Base-by-base conservation (phyloP, 2,329 filamentous ascomycete genomes). In the Ophiostoma perfectum region DNA sequence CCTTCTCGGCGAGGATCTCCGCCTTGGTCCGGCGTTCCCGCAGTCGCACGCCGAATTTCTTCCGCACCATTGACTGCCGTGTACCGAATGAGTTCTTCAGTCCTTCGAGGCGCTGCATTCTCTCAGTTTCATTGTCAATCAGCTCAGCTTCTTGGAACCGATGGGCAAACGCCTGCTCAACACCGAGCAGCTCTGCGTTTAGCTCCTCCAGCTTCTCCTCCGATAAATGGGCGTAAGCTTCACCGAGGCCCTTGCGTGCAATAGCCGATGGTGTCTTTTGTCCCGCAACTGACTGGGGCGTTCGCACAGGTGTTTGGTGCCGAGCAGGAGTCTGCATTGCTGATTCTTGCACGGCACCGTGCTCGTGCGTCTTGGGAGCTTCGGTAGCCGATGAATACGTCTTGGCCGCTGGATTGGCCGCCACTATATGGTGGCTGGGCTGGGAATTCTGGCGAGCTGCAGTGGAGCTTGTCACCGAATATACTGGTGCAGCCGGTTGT, bases 21-120 rank as follows among this genome's bases (percentile, higher is more conserved):
- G 77, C 78, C 70, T 74, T 80, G 2, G 80, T 80, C 0, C 84
- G 81, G 12, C 83, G 77, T 71, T 81, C 78, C 0, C 83, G 80
- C 14, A 87, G 78, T 1, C 80, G 79, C 44, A 87, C 83, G n/a
- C 84, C 84, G 70, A 82, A 86, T 70, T 81, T 85, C 73, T 85
- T 86, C 12, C 85, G 80, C 3, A 85, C 82, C n/a, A 79, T 79
- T 67, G 82, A 85, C 73, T 85, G 83, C 68, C 84, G 85, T 3
- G 83, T 85, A 60, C 82, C 82, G 72, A 83, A 84, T 3, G 80
- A 80, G 71, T 86, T 86, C 55, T 81, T 81, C 1, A 86, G 72
- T 9, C 77, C 80, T 0, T 79, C 78, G 0, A 85, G 66, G 64
- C 72, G 75, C 0, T 16, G 71, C 69, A 71, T 77, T 65, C 73